Evolutionary conservation across 805 yeast genomes (phyloP).

Genomic region (Lipomyces mesembrius): DNA sequence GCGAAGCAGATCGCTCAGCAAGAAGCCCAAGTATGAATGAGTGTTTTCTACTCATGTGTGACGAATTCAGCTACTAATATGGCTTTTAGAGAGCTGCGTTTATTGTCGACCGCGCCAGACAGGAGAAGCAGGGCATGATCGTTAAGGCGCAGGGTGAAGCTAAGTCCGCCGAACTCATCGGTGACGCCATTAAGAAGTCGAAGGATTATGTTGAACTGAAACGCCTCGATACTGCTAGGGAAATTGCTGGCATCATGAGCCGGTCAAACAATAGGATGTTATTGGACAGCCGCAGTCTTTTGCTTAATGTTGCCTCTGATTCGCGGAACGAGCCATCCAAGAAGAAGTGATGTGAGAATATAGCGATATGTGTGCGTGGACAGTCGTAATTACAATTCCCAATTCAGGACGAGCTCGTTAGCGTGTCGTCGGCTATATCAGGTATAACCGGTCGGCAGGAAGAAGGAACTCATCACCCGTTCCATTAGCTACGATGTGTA

Average conservation of each 20-base stretch:
- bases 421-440: not conserved
- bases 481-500: not conserved
- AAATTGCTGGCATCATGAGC: constrained; percentile 84
- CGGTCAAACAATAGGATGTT: constrained; percentile 89
- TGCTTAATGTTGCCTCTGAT: constrained; percentile 86
- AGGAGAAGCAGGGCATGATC: constrained; percentile 95
- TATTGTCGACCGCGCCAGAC: constrained; percentile 93
- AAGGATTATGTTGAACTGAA: constrained; percentile 95
- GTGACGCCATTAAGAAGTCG: constrained; percentile 97
- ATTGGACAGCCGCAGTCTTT: constrained; percentile 87
- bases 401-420: constrained; percentile 4
- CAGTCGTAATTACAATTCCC: not conserved
- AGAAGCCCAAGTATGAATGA: constrained; percentile 70
- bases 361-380: not conserved
- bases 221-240: constrained; percentile 95
- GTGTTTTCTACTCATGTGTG: not conserved
- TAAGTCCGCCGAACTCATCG: constrained; percentile 94
- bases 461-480: not conserved
- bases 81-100: constrained; percentile 76
- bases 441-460: not conserved
- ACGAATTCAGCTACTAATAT: not conserved
- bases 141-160: constrained; percentile 97
- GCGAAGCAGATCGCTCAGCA: constrained; percentile 99
- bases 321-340: constrained; percentile 52
- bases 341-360: constrained; percentile 19